Percentiles rank a stretch among this genome's conserved stretches.
Evolutionary conservation across 2,329 filamentous ascomycete species (phyloP).

Genomic region (Microsporum audouinii): DNA sequence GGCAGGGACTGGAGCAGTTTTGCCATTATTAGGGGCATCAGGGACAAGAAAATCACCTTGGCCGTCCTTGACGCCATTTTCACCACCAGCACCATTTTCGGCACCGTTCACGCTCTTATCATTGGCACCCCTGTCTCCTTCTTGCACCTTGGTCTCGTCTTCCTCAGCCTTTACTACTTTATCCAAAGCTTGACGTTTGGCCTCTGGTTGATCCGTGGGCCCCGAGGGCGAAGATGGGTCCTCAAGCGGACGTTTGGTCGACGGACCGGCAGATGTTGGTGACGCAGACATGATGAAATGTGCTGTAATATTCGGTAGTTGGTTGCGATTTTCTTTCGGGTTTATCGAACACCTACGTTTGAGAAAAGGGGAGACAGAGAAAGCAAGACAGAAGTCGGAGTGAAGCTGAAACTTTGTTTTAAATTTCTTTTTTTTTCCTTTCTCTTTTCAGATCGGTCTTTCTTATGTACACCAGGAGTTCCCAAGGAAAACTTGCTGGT

Average conservation of each 20-base stretch:
- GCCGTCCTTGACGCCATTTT: slow-evolving; percentile 43
- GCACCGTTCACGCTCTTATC: slow-evolving; percentile 24
- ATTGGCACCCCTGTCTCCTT: slow-evolving; percentile 35
- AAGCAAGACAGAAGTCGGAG: slow-evolving; percentile 26
- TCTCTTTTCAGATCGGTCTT: slow-evolving; percentile 37
- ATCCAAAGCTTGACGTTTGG: slow-evolving; percentile 90
- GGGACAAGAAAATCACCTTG: slow-evolving; percentile 60
- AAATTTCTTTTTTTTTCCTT: slow-evolving; percentile 41
- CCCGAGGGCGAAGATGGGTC: slow-evolving; percentile 91
- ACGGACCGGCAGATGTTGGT: slow-evolving; percentile 37
- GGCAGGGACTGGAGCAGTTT: slow-evolving; percentile 31
- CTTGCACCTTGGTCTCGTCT: slow-evolving; percentile 25
- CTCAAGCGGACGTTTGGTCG: slow-evolving; percentile 81
- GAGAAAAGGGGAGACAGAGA: slow-evolving; percentile 26
- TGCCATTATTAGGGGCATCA: slow-evolving; percentile 50
- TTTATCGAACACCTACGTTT: slow-evolving; percentile 28
- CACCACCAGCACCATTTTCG: slow-evolving; percentile 9
- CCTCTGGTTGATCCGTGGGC: slow-evolving; percentile 85
- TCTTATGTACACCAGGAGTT: slow-evolving; percentile 75
- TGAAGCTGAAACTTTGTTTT: slow-evolving; percentile 32
- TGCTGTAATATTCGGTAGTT: slow-evolving; percentile 16
- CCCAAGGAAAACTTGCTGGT: slow-evolving; percentile 91
- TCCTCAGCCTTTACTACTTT: slow-evolving; percentile 65
- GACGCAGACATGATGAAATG: slow-evolving; percentile 59
- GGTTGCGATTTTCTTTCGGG: slow-evolving; percentile 9